Evolutionary conservation across 352 stramenopile species (phyloP).

Genomic region (Globisporangium canariense): DNA sequence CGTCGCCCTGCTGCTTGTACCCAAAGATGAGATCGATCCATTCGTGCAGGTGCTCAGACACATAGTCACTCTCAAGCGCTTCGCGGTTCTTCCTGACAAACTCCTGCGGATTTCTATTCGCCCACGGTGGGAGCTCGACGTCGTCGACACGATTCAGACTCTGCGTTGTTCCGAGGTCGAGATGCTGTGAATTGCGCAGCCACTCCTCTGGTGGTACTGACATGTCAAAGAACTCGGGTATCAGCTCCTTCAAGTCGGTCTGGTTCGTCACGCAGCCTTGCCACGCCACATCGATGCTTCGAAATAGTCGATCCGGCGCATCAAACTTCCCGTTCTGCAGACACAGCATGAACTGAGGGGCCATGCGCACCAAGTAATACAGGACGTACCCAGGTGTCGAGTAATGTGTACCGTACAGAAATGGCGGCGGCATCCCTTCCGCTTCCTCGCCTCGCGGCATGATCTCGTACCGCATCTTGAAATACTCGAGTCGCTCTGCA

Average conservation of each 20-base stretch:
- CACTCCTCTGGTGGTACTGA: slow-evolving; percentile 92
- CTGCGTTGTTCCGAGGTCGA: slow-evolving; percentile 93
- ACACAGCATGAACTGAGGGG: slow-evolving; percentile 94
- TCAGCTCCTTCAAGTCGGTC: slow-evolving; percentile 98
- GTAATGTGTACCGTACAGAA: slow-evolving; percentile 96
- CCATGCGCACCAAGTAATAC: slow-evolving; percentile 96
- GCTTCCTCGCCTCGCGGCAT: slow-evolving; percentile 86
- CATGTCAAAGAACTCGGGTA: slow-evolving; percentile 95
- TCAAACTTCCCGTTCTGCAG: slow-evolving; percentile 99
- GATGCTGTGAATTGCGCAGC: slow-evolving; percentile 93
- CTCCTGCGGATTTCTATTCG: slow-evolving; percentile 91
- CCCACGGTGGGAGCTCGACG: slow-evolving; percentile 94
- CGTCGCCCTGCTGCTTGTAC: slow-evolving; percentile 94
- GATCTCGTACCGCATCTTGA: slow-evolving; percentile 82
- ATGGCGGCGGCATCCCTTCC: slow-evolving; percentile 85
- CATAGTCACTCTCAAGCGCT: slow-evolving; percentile 97
- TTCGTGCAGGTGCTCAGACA: slow-evolving; percentile 95
- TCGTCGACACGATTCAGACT: slow-evolving; percentile 38
- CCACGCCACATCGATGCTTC: slow-evolving; percentile 90
- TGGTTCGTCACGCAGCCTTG: slow-evolving; percentile 80
- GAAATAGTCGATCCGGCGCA: slow-evolving; percentile 96
- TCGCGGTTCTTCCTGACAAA: slow-evolving; percentile 96
- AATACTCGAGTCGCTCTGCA: slow-evolving; percentile 81
- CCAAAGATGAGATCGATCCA: slow-evolving; percentile 99
- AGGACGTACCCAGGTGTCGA: slow-evolving; percentile 95